A percentile compares a stretch with the other conserved stretches of the same genome.
phyloP scores from a whole-genome alignment of 257 asterid species.

The Anisodus acutangulus region DNA sequence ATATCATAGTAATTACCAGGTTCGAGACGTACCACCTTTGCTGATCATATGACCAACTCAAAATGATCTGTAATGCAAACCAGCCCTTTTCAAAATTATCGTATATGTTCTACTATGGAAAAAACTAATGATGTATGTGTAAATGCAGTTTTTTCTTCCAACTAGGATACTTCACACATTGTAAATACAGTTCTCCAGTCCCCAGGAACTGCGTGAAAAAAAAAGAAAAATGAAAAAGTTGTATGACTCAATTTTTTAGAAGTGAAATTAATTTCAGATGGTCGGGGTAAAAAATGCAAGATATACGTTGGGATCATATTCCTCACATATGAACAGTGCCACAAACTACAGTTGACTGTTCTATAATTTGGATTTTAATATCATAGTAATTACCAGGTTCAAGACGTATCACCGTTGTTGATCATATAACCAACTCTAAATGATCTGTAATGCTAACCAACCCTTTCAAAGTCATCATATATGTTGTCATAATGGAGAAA shows the following conservation, averaged over 20 bases:
- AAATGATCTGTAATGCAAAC: background rate
- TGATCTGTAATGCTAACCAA: slow-evolving; percentile 3
- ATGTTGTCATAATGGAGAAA: background rate
- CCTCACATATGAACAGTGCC: background rate
- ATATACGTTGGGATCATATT: slow-evolving; percentile 4
- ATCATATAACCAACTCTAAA: slow-evolving; percentile 17
- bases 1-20: background rate
- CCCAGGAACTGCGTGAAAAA: background rate
- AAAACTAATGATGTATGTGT: background rate
- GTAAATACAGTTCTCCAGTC: background rate
- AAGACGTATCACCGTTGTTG: background rate
- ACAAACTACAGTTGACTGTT: background rate
- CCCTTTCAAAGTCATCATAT: background rate
- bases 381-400: background rate
- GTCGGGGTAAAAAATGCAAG: background rate
- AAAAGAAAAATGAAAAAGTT: slow-evolving; percentile 2
- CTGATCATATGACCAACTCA: slow-evolving; percentile 14
- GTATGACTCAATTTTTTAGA: background rate
- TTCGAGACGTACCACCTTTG: background rate
- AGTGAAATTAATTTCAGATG: background rate
- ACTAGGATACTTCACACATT: background rate
- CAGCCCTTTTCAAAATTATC: background rate
- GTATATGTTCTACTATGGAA: background rate
- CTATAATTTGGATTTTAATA: background rate
- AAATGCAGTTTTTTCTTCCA: background rate